These are phyloP conservation scores for Euphorbia pulcherrima DNA, from an alignment of 345 rosid species.

Conservation along the genomic window DNA sequence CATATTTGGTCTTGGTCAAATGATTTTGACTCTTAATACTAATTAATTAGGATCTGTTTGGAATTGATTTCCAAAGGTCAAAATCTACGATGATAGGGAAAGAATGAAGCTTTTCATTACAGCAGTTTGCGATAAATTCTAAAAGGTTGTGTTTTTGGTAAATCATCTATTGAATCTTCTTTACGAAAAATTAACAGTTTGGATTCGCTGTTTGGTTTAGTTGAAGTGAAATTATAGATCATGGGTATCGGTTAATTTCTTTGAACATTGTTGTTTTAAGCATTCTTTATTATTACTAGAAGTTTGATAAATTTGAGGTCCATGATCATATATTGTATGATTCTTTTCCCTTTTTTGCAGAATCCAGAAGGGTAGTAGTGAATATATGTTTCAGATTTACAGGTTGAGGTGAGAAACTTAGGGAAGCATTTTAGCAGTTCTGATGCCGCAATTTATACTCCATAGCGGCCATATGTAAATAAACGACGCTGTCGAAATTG, in stretches of 20 bases:
- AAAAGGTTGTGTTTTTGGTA: slow-evolving; percentile 22
- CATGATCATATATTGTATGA: neutral
- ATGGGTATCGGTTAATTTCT: too few species aligned
- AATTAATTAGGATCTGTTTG: too few species aligned
- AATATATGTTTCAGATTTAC: neutral
- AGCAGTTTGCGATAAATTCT: too few species aligned
- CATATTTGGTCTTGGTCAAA: too few species aligned
- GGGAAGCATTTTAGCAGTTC: slow-evolving; percentile 77
- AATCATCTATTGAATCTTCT: slow-evolving; percentile 11
- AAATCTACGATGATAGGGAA: too few species aligned
- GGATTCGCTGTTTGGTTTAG: neutral
- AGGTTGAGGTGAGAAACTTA: neutral
- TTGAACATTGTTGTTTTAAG: too few species aligned
- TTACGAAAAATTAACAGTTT: neutral
- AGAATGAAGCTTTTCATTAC: slow-evolving; percentile 43
- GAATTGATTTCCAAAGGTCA: too few species aligned
- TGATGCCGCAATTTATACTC: slow-evolving; percentile 35
- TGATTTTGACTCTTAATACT: too few species aligned
- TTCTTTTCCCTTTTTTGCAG: slow-evolving; percentile 30
- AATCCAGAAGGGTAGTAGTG: slow-evolving; percentile 29
- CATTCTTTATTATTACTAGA: too few species aligned
- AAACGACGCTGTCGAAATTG: neutral
- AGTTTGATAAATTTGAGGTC: neutral
- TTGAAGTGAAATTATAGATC: neutral
- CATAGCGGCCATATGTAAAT: neutral